phyloP scores from a whole-genome alignment of 2,329 filamentous ascomycete species.

The Penicillium sp. region DNA sequence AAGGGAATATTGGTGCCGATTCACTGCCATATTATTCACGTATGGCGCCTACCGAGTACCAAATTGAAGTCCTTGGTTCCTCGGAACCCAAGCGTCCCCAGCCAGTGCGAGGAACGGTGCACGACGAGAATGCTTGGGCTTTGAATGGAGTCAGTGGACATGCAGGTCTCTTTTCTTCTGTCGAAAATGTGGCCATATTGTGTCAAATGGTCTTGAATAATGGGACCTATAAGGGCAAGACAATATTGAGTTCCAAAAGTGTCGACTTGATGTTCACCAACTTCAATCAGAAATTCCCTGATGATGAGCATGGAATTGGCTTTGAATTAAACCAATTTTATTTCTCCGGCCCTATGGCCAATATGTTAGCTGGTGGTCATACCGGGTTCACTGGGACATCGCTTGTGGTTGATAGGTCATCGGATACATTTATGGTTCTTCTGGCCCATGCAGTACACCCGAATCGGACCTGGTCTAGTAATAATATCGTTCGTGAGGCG shows the following conservation, averaged over 20 bases:
- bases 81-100: constrained; percentile 40
- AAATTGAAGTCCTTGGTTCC: constrained; percentile 34
- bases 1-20: constrained; percentile 35
- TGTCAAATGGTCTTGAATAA: constrained; percentile 46
- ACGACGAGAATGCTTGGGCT: constrained; percentile 43
- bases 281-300: constrained; percentile 35
- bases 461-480: constrained; percentile 25
- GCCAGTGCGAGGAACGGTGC: constrained; percentile 44
- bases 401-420: constrained; percentile 28
- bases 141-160: constrained; percentile 41
- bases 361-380: constrained; percentile 28
- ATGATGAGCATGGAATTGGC: constrained; percentile 33
- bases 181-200: constrained; percentile 34
- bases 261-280: constrained; percentile 41
- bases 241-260: constrained; percentile 30
- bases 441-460: constrained; percentile 32
- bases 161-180: constrained; percentile 42
- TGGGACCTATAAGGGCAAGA: constrained; percentile 37
- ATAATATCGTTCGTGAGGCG: constrained; percentile 26
- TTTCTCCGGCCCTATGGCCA: constrained; percentile 36
- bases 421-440: constrained; percentile 30
- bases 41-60: constrained; percentile 38
- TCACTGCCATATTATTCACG: constrained; percentile 26
- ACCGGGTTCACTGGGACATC: constrained; percentile 34
- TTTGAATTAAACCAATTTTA: constrained; percentile 41